Percentiles rank a stretch among this genome's conserved stretches.
These are phyloP conservation scores for Calonectria crousiana DNA, from an alignment of 2,329 filamentous ascomycete species.

Conservation along the genomic window DNA sequence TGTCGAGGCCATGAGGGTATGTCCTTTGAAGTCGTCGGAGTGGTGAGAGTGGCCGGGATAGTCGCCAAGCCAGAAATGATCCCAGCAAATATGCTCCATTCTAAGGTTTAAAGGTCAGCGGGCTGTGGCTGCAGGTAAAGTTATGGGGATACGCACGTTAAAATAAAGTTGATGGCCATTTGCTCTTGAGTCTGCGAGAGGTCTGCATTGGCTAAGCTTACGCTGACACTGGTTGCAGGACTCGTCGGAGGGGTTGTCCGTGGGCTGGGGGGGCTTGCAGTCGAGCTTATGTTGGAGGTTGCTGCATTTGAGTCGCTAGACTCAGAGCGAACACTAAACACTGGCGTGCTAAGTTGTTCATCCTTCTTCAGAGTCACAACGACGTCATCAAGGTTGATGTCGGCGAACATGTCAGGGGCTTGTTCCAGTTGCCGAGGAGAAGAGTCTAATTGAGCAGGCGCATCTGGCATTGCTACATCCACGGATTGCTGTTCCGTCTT, in stretches of 20 bases:
- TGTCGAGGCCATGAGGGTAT: constrained; percentile 59
- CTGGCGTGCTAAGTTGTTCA: constrained; percentile 55
- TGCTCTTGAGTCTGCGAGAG: constrained; percentile 56
- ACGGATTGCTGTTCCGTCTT: background rate
- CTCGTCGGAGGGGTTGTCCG: constrained; percentile 28
- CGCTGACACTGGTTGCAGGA: constrained; percentile 30
- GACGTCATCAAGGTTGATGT: constrained; percentile 53
- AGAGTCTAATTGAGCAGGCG: background rate
- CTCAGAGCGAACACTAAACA: constrained; percentile 55
- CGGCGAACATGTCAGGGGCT: constrained; percentile 46
- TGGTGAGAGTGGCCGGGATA: constrained; percentile 50
- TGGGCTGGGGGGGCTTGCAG: background rate
- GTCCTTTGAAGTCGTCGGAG: constrained; percentile 51
- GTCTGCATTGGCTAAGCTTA: constrained; percentile 34
- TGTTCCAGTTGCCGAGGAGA: background rate
- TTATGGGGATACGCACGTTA: constrained; percentile 56
- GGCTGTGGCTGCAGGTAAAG: background rate
- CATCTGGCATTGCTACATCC: constrained; percentile 8
- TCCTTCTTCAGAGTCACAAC: constrained; percentile 57
- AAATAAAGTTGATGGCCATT: constrained; percentile 65
- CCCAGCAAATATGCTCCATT: constrained; percentile 66
- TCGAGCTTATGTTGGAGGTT: background rate
- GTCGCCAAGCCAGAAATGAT: constrained; percentile 59
- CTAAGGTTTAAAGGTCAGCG: constrained; percentile 45
- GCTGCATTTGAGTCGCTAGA: constrained; percentile 29